A percentile compares a stretch with the other conserved stretches of the same genome.
Conservation (phyloP, 371 early-diverging fungal genomes). For the Chytridiales sp. region DNA sequence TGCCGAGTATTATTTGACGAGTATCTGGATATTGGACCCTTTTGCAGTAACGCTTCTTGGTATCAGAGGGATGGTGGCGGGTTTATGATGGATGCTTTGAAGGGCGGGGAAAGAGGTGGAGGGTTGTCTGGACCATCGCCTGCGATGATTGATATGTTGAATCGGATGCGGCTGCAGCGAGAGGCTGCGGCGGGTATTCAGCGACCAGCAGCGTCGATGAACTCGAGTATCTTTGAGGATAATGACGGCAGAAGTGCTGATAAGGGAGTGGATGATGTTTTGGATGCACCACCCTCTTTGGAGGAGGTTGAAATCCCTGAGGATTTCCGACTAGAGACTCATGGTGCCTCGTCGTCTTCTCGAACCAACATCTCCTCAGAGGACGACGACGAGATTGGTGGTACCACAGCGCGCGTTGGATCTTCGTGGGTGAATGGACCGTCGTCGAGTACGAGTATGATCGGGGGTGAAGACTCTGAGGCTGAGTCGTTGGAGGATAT, state of each 20-base stretch:
- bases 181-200: neutral
- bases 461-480: no score
- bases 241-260: no score
- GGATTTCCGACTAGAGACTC: neutral
- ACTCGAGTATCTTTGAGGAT: no score
- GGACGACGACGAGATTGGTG: no score
- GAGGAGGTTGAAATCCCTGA: neutral
- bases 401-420: no score
- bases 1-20: conserved; percentile 73
- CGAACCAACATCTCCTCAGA: conserved; percentile 46
- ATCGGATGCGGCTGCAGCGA: neutral
- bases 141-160: neutral
- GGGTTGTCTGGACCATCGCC: no score
- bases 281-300: neutral
- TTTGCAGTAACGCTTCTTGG: conserved; percentile 23
- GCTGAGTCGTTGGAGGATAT: conserved; percentile 53
- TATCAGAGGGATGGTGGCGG: neutral
- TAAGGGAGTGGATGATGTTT: neutral
- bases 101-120: neutral
- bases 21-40: conserved; percentile 67
- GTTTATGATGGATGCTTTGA: conserved; percentile 7
- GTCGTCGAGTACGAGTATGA: no score
- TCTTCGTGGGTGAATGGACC: no score
- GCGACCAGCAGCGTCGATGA: no score
- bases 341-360: neutral